These are phyloP conservation scores for Mucor circinelloides DNA, from an alignment of 371 early-diverging fungal genomes.

Conservation along the genomic window DNA sequence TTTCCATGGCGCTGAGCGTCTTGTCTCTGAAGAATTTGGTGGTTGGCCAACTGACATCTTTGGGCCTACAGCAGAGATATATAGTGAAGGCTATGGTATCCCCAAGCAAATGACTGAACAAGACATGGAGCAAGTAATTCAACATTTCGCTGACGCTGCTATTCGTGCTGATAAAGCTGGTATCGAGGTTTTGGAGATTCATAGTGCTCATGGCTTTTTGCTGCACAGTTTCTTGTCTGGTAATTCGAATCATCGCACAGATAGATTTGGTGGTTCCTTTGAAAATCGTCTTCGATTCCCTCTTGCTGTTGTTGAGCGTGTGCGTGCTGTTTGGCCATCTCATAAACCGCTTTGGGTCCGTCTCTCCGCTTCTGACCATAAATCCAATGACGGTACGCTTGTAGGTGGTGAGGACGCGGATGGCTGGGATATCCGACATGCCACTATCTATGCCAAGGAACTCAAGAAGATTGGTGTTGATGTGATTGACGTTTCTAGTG, in stretches of 20 bases:
- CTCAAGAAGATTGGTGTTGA: conserved; percentile 72
- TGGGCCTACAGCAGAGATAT: conserved; percentile 66
- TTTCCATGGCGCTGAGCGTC: conserved; percentile 44
- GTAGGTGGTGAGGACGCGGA: conserved; percentile 25
- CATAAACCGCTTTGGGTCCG: conserved; percentile 82
- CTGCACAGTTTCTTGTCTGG: conserved; percentile 83
- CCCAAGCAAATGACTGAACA: conserved; percentile 68
- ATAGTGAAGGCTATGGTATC: conserved; percentile 37
- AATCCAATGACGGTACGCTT: conserved; percentile 38
- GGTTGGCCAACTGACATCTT: conserved; percentile 81
- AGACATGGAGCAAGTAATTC: conserved; percentile 62
- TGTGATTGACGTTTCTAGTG: conserved; percentile 71
- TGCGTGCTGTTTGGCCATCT: conserved; percentile 73
- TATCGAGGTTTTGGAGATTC: conserved; percentile 87
- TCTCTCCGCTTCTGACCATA: conserved; percentile 72
- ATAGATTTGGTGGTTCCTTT: conserved; percentile 77
- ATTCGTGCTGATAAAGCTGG: conserved; percentile 76
- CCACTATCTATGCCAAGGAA: conserved; percentile 55
- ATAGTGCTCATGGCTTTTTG: conserved; percentile 76
- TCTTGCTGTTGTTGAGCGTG: conserved; percentile 60
- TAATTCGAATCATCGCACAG: conserved; percentile 81
- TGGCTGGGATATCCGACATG: conserved; percentile 72
- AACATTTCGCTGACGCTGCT: conserved; percentile 75
- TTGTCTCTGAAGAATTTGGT: conserved; percentile 68
- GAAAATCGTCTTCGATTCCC: conserved; percentile 75